These are phyloP conservation scores for Harringtonia aguacate DNA, from an alignment of 2,329 filamentous ascomycete species.

Conservation along the genomic window DNA sequence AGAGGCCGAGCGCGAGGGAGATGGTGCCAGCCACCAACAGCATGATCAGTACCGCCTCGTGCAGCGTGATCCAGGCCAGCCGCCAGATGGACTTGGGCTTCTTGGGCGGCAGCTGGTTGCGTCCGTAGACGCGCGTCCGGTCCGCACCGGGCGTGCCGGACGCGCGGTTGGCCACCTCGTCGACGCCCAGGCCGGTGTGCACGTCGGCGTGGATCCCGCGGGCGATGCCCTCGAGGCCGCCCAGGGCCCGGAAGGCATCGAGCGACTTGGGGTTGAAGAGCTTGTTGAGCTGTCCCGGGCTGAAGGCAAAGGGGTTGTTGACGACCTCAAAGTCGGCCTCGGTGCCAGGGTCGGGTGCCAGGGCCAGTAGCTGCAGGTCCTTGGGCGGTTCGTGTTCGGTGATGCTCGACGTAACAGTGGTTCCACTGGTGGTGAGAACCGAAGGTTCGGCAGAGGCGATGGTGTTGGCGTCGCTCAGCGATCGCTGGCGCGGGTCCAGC, in stretches of 20 bases:
- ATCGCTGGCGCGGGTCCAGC: not conserved
- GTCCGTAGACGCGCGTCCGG: constrained; percentile 58
- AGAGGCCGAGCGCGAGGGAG: constrained; percentile 64
- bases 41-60: constrained; percentile 70
- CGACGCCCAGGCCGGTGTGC: constrained; percentile 61
- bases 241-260: constrained; percentile 68
- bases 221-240: constrained; percentile 68
- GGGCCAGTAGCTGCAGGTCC: constrained; percentile 29
- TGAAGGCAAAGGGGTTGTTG: constrained; percentile 77
- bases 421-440: not conserved
- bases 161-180: constrained; percentile 50
- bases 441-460: not conserved
- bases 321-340: constrained; percentile 66
- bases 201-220: constrained; percentile 66
- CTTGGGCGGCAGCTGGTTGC: constrained; percentile 63
- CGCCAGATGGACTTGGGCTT: constrained; percentile 64
- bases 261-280: constrained; percentile 84
- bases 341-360: constrained; percentile 65
- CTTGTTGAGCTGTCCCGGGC: constrained; percentile 74
- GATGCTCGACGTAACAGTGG: not conserved
- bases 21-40: constrained; percentile 61
- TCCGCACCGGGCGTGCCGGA: constrained; percentile 27
- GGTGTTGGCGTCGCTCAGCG: not conserved
- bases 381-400: not conserved
- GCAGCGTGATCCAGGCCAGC: constrained; percentile 74